Evolutionary conservation across 345 rosid species (phyloP), one percentile per base, ranked within the genome.

Genomic region (Dipteronia sinensis): DNA sequence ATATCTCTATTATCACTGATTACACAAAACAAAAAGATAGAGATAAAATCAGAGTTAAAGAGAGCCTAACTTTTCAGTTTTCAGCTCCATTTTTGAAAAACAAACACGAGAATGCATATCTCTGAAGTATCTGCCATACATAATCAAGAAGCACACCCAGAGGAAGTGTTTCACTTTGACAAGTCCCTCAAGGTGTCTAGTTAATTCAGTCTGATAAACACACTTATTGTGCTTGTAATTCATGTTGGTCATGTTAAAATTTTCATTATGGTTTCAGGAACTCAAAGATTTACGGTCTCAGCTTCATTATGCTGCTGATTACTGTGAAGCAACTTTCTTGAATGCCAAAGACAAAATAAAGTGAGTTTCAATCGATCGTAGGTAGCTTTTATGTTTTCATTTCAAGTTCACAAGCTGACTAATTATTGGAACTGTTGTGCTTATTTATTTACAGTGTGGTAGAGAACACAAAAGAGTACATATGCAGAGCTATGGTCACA

Each of bases 381-480:
- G 63, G 38, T 34, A 34, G 38, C n/a, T 31, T 15, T 23, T 19
- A 34, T 69, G 17, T 15, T 23, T 29, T 27, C 13, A 34, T 34
- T 29, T 22, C 67, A 64, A 64, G 31, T 11, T 23, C 4, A 59
- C 58, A 15, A 53, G n/a, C 58, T 63, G 66, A 63, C 66, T 25
- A 19, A 22, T 40, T 73, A 40, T 40, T 23, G 9, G 19, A 29
- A 31, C 46, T 67, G 46, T 58, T 73, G 47, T 13, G 53, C 22
- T 9, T 2, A 59, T 59, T 69, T 77, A 34, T 34, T 42, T 42
- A 81, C 85, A 90, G 94, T 6, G 85, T 74, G 70, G 75, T 89
- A 76, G 94, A 90, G n/a, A 86, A 76, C 86, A 90, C 94, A 38
- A 90, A 87, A 70, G 90, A 90, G 66, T 92, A 92, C 83, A 49